A percentile compares a stretch with the other conserved stretches of the same genome.
These are phyloP conservation scores for Physocladia obscura DNA, from an alignment of 192 early-diverging fungal species.

Conservation along the genomic window DNA sequence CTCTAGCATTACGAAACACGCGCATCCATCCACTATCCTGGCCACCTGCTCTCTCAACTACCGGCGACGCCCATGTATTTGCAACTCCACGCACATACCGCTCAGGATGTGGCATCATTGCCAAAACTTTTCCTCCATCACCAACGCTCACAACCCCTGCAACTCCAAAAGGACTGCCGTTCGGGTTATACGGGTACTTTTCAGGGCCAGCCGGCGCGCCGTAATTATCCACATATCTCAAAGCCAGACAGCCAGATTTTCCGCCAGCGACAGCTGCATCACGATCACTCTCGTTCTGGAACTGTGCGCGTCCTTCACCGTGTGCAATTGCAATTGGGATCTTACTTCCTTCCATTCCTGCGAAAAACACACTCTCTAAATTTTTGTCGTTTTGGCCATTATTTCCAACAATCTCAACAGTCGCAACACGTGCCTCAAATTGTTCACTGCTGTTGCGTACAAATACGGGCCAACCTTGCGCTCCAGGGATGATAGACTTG, in stretches of 20 bases:
- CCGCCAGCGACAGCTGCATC: constrained; percentile 24
- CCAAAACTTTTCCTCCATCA: constrained; percentile 83
- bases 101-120: constrained; percentile 99
- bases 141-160: constrained; percentile 73
- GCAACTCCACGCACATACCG: constrained; percentile 78
- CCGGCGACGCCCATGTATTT: constrained; percentile 78
- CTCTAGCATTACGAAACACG: constrained; percentile 89
- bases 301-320: constrained; percentile 93
- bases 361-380: constrained; percentile 72
- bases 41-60: constrained; percentile 50
- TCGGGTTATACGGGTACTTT: constrained; percentile 96
- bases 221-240: constrained; percentile 84
- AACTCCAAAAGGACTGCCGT: constrained; percentile 84
- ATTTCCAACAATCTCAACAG: constrained; percentile 65
- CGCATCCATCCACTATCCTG: constrained; percentile 84
- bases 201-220: constrained; percentile 61
- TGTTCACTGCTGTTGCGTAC: constrained; percentile 89
- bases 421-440: constrained; percentile 89
- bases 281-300: constrained; percentile 45
- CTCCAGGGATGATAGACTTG: constrained; percentile 84
- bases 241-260: constrained; percentile 51
- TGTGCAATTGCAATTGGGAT: constrained; percentile 96
- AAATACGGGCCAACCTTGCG: constrained; percentile 88
- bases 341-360: constrained; percentile 84
- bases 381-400: neutral